Evolutionary conservation across 495 filamentous ascomycete species (phyloP), one percentile per base, ranked within the genome.

Genomic region (Paragyromitra xinjiangensis): DNA sequence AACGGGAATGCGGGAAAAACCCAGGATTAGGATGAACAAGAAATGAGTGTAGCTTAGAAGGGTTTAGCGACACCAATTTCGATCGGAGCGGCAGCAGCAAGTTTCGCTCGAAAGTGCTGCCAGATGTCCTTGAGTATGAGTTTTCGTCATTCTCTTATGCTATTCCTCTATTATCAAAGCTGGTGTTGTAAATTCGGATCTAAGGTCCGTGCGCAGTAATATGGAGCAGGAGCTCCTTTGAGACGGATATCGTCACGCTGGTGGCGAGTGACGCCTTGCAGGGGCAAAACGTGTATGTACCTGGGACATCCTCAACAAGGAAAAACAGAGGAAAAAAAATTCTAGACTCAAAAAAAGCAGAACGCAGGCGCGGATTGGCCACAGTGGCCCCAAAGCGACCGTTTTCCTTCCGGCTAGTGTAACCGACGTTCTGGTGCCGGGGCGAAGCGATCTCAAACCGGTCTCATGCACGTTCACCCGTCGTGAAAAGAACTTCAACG

Each of bases 171-270:
- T 24, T 22, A 22, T 16, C 24, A 11, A 48, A 7, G 19, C 50
- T 53, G 50, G 3, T 48, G 11, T 48, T 45, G 42, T 45, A 48
- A 48, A n/a, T 53, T 19, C 50, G 16, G 50, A 19, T 53, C 5
- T 22, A 56, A 39, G 24, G 34, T 58, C 48, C 19, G 34, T 69
- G 65, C 19, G n/a, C 19, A 63, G 24, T 19, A 48, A 12, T 37
- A 53, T 58, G 9, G 9, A 58, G 55, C 22, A 71, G 69, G 69
- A 71, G 69, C 69, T 71, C 69, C 69, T 53, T 71, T 63, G 45
- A 69, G 11, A 40, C 16, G 19, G 45, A 24, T 19, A 44, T 24
- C 39, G 26, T 29, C n/a, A 34, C 9, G n/a, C 56, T 71, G 53
- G 69, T 71, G 53, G 69, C 69, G n/a, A 45, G 64, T 67, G 64